These are phyloP conservation scores for Rhizodiscina lignyota DNA, from an alignment of 495 filamentous ascomycete species.

Conservation along the genomic window DNA sequence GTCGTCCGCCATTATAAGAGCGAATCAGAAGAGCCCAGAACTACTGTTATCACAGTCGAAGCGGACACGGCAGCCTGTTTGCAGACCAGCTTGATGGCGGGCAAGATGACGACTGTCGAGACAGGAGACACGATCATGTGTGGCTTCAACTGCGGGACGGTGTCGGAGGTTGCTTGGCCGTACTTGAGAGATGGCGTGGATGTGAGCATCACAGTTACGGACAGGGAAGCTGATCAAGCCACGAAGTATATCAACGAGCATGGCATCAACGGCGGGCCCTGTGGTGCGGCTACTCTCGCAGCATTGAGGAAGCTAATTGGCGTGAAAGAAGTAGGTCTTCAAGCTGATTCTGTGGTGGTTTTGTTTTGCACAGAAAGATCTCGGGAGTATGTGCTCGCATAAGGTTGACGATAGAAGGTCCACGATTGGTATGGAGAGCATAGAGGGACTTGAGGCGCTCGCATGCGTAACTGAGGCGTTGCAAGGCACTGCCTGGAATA, in stretches of 20 bases:
- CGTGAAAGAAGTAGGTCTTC: constrained; percentile 18
- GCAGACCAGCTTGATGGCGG: constrained; percentile 29
- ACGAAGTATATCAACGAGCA: constrained; percentile 28
- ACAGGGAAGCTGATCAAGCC: constrained; percentile 36
- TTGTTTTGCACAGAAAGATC: constrained; percentile 23
- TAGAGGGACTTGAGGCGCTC: no score
- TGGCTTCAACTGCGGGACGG: constrained; percentile 51
- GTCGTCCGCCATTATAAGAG: constrained; percentile 42
- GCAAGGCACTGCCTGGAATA: no score
- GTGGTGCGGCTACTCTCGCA: constrained; percentile 43
- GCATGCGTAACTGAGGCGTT: no score
- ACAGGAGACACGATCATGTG: constrained; percentile 47
- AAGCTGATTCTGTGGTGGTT: constrained; percentile 34
- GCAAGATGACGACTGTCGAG: constrained; percentile 24
- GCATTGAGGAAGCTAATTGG: constrained; percentile 31
- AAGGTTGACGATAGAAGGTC: no score
- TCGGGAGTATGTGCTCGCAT: constrained; percentile 13
- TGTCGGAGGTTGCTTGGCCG: constrained; percentile 46
- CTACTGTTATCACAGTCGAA: constrained; percentile 40
- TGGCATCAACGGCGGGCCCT: constrained; percentile 41
- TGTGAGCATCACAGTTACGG: constrained; percentile 38
- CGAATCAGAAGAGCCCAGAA: not conserved
- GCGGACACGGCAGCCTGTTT: constrained; percentile 47
- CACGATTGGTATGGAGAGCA: no score
- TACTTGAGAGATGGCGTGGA: constrained; percentile 36